Base-by-base conservation (phyloP, 768 basidiomycete species). In the Xanthoconium purpureum region DNA sequence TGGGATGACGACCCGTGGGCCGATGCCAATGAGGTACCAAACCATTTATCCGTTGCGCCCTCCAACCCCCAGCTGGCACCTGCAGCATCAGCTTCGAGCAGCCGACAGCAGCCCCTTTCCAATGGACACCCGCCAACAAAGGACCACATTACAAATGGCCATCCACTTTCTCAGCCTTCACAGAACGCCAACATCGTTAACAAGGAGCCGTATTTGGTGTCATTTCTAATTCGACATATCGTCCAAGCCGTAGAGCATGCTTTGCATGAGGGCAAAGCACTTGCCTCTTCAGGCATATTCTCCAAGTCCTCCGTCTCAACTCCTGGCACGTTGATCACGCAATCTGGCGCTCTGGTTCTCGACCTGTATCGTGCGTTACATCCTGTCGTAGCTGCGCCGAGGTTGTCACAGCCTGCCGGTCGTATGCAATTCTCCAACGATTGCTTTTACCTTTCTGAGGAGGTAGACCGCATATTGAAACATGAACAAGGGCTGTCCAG, bases 381-480 rank as follows among this genome's bases (percentile, higher is more conserved):
- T 66, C 91, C 91, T 13, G 78, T 89, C 37, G 77, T 78, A 35
- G 84, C 83, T 56, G 70, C 75, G 1, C 63, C 74, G 37, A 73
- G 77, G 44, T 70, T 89, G 32, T 69, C 77, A 37, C 74, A 78
- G 0, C 74, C 85, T 11, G 82, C 82, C 18, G 71, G 77, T 29
- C 76, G 80, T 1, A 85, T 96, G 80, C 82, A 83, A 47, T 88
- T 88, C 67, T 85, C 90, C 17, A 97, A 97, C 67, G 88, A 95
- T 59, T 91, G 86, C 61, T 63, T 80, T 20, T 91, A 87, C 67
- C 77, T 95, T 29, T 77, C 77, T 32, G 70, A 73, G 20, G 80
- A 87, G 61, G 67, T 87, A 0, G 30, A 18, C 18, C 63, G 65
- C 13, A 15, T 72, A 7, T 30, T 62, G 46, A 58, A 58, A 18